phyloP scores from a whole-genome alignment of 179 eudicot genomes.

The Carnegiea gigantea region DNA sequence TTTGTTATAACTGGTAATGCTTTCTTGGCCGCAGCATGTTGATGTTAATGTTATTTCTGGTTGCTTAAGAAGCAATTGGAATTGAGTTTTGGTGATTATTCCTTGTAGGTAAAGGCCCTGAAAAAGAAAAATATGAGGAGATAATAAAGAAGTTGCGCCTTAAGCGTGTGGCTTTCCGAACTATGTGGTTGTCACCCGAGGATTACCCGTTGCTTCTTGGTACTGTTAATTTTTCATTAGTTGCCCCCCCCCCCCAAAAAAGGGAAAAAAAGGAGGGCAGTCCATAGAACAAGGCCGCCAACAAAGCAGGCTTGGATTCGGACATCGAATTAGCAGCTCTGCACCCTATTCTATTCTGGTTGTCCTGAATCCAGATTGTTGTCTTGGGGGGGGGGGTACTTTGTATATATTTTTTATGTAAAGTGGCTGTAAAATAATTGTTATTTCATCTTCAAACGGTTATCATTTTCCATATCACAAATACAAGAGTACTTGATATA shows the following conservation, averaged over 20 bases:
- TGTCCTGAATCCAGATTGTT: not conserved
- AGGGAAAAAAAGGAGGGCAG: not conserved
- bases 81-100: not conserved
- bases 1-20: slow-evolving; percentile 84
- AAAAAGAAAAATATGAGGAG: slow-evolving; percentile 83
- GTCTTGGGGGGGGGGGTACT: not conserved
- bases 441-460: too few species aligned
- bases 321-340: not conserved
- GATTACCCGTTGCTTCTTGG: slow-evolving; percentile 96
- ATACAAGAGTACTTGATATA: not conserved
- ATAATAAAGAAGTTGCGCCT: slow-evolving; percentile 77
- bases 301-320: not conserved
- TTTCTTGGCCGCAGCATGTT: slow-evolving; percentile 2
- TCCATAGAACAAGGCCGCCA: not conserved
- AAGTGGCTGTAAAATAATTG: not conserved
- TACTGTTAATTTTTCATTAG: slow-evolving; percentile 20
- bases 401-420: not conserved
- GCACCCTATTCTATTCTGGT: not conserved
- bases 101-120: slow-evolving; percentile 89
- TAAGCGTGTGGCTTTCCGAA: slow-evolving; percentile 92
- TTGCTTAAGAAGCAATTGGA: not conserved
- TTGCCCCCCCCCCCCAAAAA: not conserved
- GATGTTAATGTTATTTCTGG: not conserved
- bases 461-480: not conserved
- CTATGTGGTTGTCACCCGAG: slow-evolving; percentile 97